phyloP scores from a whole-genome alignment of 1,284 basidiomycete species.

The Microbotryum violaceum region DNA sequence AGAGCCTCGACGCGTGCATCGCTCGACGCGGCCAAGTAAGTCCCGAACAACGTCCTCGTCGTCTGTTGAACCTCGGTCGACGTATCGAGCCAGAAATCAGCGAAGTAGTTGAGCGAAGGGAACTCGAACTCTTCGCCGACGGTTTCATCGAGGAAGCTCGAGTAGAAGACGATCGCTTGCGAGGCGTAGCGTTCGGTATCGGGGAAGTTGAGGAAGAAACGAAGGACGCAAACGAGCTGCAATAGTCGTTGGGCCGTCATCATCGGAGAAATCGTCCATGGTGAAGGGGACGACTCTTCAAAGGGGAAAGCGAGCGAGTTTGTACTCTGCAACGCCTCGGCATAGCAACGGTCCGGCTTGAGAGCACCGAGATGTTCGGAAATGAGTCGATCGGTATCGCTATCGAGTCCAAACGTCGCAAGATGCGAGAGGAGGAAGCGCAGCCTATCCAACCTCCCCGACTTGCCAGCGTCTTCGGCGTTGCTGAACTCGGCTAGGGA shows the following conservation, averaged over 20 bases:
- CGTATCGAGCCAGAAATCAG: constrained; percentile 63
- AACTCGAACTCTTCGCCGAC: constrained; percentile 55
- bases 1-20: constrained; percentile 58
- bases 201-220: constrained; percentile 62
- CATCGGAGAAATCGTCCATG: constrained; percentile 53
- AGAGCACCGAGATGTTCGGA: constrained; percentile 36
- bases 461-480: constrained; percentile 30
- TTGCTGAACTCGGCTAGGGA: constrained; percentile 32
- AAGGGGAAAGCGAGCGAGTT: neutral
- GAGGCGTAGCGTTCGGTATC: constrained; percentile 58
- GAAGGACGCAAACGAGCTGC: constrained; percentile 58
- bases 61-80: constrained; percentile 67
- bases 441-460: neutral
- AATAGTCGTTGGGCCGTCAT: constrained; percentile 62
- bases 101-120: constrained; percentile 64
- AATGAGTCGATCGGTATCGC: constrained; percentile 59
- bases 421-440: constrained; percentile 43
- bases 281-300: too few species aligned
- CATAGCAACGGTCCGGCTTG: constrained; percentile 37
- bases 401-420: constrained; percentile 47
- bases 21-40: constrained; percentile 56
- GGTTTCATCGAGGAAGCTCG: constrained; percentile 55
- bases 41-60: constrained; percentile 65
- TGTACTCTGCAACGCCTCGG: neutral
- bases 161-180: constrained; percentile 68